These are phyloP conservation scores for Peniophora sp. DNA, from an alignment of 1,284 basidiomycete genomes.

Conservation along the genomic window DNA sequence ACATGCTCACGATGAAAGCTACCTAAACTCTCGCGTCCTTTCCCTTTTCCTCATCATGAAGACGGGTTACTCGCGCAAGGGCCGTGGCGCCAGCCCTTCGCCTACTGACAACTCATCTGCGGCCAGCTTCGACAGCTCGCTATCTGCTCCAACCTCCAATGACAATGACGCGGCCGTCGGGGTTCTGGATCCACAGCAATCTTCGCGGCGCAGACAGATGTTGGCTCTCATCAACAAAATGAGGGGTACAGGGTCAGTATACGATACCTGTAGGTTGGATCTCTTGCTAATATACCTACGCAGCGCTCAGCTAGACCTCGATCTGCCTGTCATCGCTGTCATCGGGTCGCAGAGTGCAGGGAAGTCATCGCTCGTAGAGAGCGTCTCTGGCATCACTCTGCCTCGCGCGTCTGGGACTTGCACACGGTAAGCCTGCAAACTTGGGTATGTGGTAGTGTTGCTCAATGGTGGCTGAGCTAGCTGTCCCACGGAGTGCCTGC, in stretches of 20 bases:
- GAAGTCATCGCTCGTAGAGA: slow-evolving; percentile 65
- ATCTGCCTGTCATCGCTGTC: slow-evolving; percentile 62
- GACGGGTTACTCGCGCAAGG: no score
- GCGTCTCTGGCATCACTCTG: slow-evolving; percentile 59
- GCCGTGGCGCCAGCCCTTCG: no score
- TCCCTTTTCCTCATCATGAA: no score
- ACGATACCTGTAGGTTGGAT: not conserved
- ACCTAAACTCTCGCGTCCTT: no score
- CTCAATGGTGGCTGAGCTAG: slow-evolving; percentile 25
- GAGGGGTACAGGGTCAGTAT: slow-evolving; percentile 45
- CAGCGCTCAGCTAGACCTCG: slow-evolving; percentile 58
- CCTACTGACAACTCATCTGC: not conserved
- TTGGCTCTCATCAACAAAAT: slow-evolving; percentile 46
- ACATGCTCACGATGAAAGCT: no score
- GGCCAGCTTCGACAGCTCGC: not conserved
- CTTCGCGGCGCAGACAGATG: slow-evolving; percentile 30
- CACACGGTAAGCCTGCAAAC: slow-evolving; percentile 36
- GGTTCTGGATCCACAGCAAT: slow-evolving; percentile 32
- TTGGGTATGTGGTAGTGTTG: not conserved
- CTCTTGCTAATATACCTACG: slow-evolving; percentile 3
- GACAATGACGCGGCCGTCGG: slow-evolving; percentile 24
- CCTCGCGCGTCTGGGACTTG: slow-evolving; percentile 58
- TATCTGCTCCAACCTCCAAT: not conserved
- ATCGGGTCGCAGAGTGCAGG: slow-evolving; percentile 25
- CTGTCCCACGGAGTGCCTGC: slow-evolving; percentile 60